Conservation (phyloP, 1,139 yeast genomes). For the Pneumocystis wakefieldiae region DNA sequence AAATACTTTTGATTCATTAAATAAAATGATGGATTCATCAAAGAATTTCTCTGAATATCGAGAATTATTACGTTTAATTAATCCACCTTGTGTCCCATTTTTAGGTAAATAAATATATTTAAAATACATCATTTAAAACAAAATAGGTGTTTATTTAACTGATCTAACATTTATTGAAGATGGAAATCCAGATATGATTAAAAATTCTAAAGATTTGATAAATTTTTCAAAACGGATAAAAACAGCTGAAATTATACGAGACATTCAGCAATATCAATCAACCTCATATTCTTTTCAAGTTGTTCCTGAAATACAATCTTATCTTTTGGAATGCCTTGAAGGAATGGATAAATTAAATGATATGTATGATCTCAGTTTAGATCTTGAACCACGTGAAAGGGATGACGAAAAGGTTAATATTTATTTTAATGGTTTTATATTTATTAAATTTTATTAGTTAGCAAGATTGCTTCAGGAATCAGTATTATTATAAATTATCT, state of each 20-base stretch:
- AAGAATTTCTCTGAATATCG: conserved; percentile 81
- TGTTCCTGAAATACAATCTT: conserved; percentile 49
- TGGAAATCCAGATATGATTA: conserved; percentile 67
- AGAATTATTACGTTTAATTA: conserved; percentile 55
- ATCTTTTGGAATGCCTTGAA: conserved; percentile 16
- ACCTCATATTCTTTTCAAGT: conserved; percentile 49
- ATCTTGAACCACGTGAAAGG: conserved; percentile 17
- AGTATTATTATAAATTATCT: conserved; percentile 13
- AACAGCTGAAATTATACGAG: conserved; percentile 60
- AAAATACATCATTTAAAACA: not conserved
- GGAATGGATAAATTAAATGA: conserved; percentile 13
- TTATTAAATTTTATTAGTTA: conserved; percentile 2
- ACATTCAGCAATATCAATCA: conserved; percentile 56
- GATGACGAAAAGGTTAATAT: conserved; percentile 15
- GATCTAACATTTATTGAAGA: conserved; percentile 86
- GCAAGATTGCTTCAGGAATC: conserved; percentile 16
- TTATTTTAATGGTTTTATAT: not conserved
- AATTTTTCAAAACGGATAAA: conserved; percentile 71
- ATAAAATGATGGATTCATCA: conserved; percentile 72
- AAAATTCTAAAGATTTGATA: conserved; percentile 39
- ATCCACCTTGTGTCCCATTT: conserved; percentile 82
- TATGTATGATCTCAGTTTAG: conserved; percentile 15
- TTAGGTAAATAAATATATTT: conserved; percentile 30
- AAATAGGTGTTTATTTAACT: conserved; percentile 56
- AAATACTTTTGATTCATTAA: conserved; percentile 50